Evolutionary conservation across 164 flowering plant species (phyloP).

Genomic region (Stephania cephalantha): DNA sequence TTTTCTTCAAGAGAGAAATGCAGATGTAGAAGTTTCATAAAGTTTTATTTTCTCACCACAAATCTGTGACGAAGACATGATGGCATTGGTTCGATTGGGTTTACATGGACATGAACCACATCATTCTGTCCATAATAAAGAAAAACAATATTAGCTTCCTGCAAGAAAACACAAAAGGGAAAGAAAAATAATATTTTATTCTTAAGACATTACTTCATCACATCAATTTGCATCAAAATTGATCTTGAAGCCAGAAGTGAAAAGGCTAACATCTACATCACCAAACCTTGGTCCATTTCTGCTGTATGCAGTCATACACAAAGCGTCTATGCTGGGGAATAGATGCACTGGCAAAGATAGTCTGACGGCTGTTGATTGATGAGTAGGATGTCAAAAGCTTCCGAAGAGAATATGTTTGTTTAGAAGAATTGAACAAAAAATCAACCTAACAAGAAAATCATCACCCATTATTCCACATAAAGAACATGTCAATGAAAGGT

Average conservation of each 20-base stretch:
- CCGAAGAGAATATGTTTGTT: slow-evolving; percentile 56
- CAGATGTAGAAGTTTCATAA: background rate
- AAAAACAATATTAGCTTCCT: background rate
- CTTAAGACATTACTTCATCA: background rate
- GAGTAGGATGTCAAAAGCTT: slow-evolving; percentile 78
- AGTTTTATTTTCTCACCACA: slow-evolving; percentile 50
- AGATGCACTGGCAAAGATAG: slow-evolving; percentile 93
- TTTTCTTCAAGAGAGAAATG: background rate
- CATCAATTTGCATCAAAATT: background rate
- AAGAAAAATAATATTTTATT: slow-evolving; percentile 4
- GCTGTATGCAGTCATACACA: slow-evolving; percentile 78
- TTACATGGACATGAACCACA: slow-evolving; percentile 82
- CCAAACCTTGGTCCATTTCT: slow-evolving; percentile 96
- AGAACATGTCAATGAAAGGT: background rate
- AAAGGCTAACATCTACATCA: background rate
- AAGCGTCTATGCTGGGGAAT: slow-evolving; percentile 87
- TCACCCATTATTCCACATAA: slow-evolving; percentile 4
- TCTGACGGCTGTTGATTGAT: slow-evolving; percentile 61
- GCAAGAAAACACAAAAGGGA: no score
- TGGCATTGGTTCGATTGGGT: slow-evolving; percentile 77
- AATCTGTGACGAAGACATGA: slow-evolving; percentile 62
- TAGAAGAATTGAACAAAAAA: slow-evolving; percentile 85
- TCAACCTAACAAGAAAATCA: slow-evolving; percentile 53
- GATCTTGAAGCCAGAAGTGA: background rate
- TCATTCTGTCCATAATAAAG: slow-evolving; percentile 39